Conservation (phyloP, 345 rosid genomes). For the Firmiana major region DNA sequence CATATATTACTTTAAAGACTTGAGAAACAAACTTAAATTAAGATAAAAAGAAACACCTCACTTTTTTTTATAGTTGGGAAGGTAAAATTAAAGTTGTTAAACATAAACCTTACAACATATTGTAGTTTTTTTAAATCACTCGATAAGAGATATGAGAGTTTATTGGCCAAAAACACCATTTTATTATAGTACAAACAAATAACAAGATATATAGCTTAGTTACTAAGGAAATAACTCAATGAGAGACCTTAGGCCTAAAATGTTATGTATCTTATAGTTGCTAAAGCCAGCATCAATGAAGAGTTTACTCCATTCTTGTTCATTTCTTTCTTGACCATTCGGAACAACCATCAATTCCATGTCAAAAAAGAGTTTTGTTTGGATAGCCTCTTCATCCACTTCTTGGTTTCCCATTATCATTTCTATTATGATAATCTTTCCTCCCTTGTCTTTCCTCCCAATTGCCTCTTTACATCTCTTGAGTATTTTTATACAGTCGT, state of each 20-base stretch:
- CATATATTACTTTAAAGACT: too few relatives aligned
- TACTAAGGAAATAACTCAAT: constrained; percentile 28
- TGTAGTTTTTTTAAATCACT: too few relatives aligned
- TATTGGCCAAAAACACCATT: too few relatives aligned
- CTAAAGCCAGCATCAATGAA: constrained; percentile 29
- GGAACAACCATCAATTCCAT: constrained; percentile 9
- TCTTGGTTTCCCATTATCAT: not conserved
- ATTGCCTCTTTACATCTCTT: constrained; percentile 29
- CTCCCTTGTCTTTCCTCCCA: not conserved
- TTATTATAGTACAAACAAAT: too few relatives aligned
- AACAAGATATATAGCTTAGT: too few relatives aligned
- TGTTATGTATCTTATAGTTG: constrained; percentile 20
- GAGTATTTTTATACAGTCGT: constrained; percentile 37
- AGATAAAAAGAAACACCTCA: too few relatives aligned
- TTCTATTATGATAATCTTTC: not conserved
- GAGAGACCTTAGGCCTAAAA: constrained; percentile 20
- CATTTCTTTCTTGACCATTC: constrained; percentile 24
- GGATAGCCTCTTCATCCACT: not conserved
- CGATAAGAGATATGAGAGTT: too few relatives aligned
- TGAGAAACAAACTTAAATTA: too few relatives aligned
- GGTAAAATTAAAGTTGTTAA: too few relatives aligned
- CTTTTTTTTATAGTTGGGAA: too few relatives aligned
- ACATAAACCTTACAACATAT: too few relatives aligned
- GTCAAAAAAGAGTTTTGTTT: constrained; percentile 21
- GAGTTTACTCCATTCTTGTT: constrained; percentile 32